Evolutionary conservation across 2,329 filamentous ascomycete species (phyloP), one percentile per base, ranked within the genome.

Genomic region (Sporothrix pallida): DNA sequence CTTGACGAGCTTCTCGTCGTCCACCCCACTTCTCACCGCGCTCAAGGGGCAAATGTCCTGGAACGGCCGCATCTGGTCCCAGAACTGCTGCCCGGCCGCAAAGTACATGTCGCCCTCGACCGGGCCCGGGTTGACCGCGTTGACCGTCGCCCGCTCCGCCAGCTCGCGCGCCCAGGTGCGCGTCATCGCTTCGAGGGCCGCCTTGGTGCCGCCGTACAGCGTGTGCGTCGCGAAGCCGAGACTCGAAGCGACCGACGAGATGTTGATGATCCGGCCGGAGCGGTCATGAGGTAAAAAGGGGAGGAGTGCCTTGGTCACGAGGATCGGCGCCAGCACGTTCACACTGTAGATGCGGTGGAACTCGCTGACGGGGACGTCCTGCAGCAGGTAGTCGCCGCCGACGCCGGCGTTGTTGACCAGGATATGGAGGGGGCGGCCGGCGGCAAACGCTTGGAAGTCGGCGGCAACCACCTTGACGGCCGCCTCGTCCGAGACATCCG

Each of bases 261-360:
- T 81, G 79, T 86, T 87, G 78, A 89, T 83, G 76, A 90, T 84
- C 72, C 84, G 86, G 74, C 82, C 87, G 76, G 85, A 90, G 75
- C 90, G 90, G 70, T 93, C 92, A 74, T 80, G 82, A 1, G 89
- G 93, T 4, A 97, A 87, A 81, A 91, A 90, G 0, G 90, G 91
- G 37, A 90, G 83, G 0, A 89, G 88, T 8, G 92, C 92, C 81
- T 97, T 91, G 42, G 93, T 88, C 20, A 97, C 85, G 2, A 97
- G 86, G 20, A 97, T 83, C 1, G 94, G 94, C 0, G 92, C 94
- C 10, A 93, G 88, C 20, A 97, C 93, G 79, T 97, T 97, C 82
- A 96, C 87, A 73, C 88, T 87, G 84, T 93, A 97, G 73, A 92
- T 90, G 77, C 86, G 84, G 62, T 90, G 87, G 83, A 95, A 97